These are phyloP conservation scores for Coleophoma eucalyptorum DNA, from an alignment of 2,329 filamentous ascomycete genomes.

Conservation along the genomic window DNA sequence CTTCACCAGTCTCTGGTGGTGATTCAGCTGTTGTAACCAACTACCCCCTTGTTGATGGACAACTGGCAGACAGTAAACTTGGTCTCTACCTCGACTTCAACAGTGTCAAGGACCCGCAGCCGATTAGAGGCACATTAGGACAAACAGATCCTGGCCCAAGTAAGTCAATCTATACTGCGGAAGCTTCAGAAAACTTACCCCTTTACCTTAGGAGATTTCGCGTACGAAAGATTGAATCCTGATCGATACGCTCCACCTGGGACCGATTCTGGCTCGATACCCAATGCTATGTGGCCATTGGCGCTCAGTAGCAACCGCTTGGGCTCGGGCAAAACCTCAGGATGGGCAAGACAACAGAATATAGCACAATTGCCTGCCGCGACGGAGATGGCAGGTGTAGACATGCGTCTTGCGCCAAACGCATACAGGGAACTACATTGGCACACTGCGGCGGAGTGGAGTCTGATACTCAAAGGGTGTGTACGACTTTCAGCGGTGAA, in stretches of 20 bases:
- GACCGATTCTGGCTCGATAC: constrained; percentile 45
- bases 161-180: constrained; percentile 3
- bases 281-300: constrained; percentile 50
- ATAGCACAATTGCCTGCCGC: constrained; percentile 40
- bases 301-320: constrained; percentile 44
- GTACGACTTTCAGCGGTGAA: constrained; percentile 49
- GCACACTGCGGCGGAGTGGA: constrained; percentile 52
- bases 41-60: constrained; percentile 42
- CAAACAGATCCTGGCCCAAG: constrained; percentile 46
- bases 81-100: constrained; percentile 52
- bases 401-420: constrained; percentile 53
- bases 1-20: constrained; percentile 32
- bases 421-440: constrained; percentile 63
- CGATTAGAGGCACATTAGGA: constrained; percentile 45
- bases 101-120: constrained; percentile 46
- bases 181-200: neutral
- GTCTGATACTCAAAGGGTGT: constrained; percentile 48
- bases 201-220: constrained; percentile 30
- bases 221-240: constrained; percentile 49
- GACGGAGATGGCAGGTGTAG: constrained; percentile 51
- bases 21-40: constrained; percentile 34
- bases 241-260: constrained; percentile 50
- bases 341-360: constrained; percentile 57
- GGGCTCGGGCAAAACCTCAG: constrained; percentile 32
- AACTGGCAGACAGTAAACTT: constrained; percentile 44